These are phyloP conservation scores for Diaporthe ampelina DNA, from an alignment of 2,329 filamentous ascomycete species.

Conservation along the genomic window DNA sequence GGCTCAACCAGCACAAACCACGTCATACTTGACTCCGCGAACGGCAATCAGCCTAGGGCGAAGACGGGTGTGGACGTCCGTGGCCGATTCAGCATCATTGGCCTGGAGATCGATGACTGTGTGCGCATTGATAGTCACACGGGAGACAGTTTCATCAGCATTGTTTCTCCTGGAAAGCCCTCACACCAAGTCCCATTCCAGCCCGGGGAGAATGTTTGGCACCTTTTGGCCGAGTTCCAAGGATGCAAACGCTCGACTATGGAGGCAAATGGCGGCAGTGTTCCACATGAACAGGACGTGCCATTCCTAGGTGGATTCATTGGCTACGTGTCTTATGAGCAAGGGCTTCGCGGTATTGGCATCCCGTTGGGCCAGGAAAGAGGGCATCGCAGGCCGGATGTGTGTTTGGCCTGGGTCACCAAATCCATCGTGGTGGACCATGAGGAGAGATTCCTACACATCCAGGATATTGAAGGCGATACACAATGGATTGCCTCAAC, in stretches of 20 bases:
- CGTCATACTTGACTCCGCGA: constrained; percentile 73
- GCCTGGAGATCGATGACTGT: constrained; percentile 71
- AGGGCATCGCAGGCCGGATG: constrained; percentile 70
- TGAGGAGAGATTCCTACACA: constrained; percentile 67
- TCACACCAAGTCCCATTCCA: constrained; percentile 47
- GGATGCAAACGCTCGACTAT: constrained; percentile 46
- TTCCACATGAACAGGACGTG: constrained; percentile 47
- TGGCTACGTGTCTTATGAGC: constrained; percentile 88
- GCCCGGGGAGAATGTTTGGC: constrained; percentile 59
- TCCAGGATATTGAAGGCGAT: constrained; percentile 73
- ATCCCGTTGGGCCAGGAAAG: constrained; percentile 54
- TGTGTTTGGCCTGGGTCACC: constrained; percentile 82
- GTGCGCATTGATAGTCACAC: constrained; percentile 70
- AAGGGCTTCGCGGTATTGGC: constrained; percentile 75
- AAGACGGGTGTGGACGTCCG: constrained; percentile 58
- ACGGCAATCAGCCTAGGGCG: constrained; percentile 60
- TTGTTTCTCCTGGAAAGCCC: constrained; percentile 33
- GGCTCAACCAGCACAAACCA: constrained; percentile 56
- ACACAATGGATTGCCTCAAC: constrained; percentile 61
- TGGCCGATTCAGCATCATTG: constrained; percentile 82
- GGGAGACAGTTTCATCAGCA: constrained; percentile 58
- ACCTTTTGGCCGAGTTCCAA: constrained; percentile 63
- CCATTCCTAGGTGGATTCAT: constrained; percentile 88
- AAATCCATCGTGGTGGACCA: constrained; percentile 86
- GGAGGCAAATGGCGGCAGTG: background rate